Conservation (phyloP, 352 stramenopile genomes). For the Nothophytophthora sp. region DNA sequence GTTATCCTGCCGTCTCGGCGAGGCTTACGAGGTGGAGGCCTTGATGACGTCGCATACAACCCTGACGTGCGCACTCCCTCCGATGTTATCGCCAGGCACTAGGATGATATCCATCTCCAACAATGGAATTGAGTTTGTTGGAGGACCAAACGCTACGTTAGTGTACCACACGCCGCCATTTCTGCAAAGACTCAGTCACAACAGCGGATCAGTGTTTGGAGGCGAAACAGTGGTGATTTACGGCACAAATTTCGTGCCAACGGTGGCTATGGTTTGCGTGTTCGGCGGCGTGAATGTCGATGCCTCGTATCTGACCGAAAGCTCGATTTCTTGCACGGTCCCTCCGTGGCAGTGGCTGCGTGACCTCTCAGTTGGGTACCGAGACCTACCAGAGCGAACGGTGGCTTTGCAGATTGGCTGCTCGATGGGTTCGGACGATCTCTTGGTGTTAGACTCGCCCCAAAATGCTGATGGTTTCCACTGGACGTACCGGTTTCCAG, state of each 20-base stretch:
- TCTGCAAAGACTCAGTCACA: constrained; percentile 5
- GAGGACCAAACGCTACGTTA: constrained; percentile 14
- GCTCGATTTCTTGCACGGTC: constrained; percentile 14
- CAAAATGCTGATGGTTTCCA: constrained; percentile 2
- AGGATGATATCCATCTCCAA: constrained; percentile 31
- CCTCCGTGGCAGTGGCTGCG: constrained; percentile 24
- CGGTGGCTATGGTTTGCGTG: constrained; percentile 17
- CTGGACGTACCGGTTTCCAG: constrained; percentile 25
- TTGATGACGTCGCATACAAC: constrained; percentile 21
- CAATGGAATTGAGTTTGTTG: constrained; percentile 42
- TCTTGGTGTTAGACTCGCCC: neutral
- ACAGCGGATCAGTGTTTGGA: constrained; percentile 28
- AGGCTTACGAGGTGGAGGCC: constrained; percentile 12
- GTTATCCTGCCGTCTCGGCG: constrained; percentile 38
- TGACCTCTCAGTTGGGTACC: neutral
- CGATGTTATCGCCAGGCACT: constrained; percentile 5
- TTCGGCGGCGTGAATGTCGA: constrained; percentile 12
- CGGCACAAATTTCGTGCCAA: constrained; percentile 21
- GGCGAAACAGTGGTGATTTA: constrained; percentile 23
- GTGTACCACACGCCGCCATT: constrained; percentile 17
- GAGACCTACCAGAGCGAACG: neutral
- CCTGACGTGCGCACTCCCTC: constrained; percentile 33
- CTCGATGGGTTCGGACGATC: neutral
- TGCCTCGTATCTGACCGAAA: constrained; percentile 17
- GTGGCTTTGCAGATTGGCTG: neutral